These are phyloP conservation scores for Rhizopogon sp. DNA, from an alignment of 768 basidiomycete genomes.

Conservation along the genomic window DNA sequence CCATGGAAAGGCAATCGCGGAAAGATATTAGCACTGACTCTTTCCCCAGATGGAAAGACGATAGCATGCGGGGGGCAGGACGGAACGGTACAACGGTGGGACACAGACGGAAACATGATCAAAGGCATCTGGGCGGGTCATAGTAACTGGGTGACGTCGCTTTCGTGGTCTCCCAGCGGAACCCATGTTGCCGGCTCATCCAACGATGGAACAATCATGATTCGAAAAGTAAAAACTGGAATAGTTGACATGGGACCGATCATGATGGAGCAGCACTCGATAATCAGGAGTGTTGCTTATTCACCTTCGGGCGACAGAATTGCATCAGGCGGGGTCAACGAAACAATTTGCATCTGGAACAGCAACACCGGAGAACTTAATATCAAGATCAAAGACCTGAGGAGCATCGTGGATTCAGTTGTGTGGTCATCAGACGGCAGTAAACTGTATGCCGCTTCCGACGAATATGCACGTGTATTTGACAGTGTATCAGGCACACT, in stretches of 20 bases:
- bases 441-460: neutral
- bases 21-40: neutral
- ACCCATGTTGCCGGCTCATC: neutral
- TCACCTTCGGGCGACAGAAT: neutral
- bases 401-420: neutral
- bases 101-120: neutral
- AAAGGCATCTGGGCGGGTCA: neutral
- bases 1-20: too few relatives aligned
- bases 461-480: neutral
- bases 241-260: neutral
- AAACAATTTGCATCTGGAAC: neutral
- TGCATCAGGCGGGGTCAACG: neutral
- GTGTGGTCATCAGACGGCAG: neutral
- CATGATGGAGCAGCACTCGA: neutral
- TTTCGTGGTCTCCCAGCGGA: neutral
- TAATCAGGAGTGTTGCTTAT: neutral
- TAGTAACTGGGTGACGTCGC: neutral
- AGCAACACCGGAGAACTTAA: neutral
- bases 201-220: neutral
- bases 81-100: neutral
- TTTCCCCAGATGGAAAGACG: neutral
- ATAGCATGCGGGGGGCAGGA: neutral
- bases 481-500: neutral
- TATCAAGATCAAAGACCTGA: neutral
- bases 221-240: neutral